Evolutionary conservation across 116 monocot genomes (phyloP).

Genomic region (Trichopus zeylanicus): DNA sequence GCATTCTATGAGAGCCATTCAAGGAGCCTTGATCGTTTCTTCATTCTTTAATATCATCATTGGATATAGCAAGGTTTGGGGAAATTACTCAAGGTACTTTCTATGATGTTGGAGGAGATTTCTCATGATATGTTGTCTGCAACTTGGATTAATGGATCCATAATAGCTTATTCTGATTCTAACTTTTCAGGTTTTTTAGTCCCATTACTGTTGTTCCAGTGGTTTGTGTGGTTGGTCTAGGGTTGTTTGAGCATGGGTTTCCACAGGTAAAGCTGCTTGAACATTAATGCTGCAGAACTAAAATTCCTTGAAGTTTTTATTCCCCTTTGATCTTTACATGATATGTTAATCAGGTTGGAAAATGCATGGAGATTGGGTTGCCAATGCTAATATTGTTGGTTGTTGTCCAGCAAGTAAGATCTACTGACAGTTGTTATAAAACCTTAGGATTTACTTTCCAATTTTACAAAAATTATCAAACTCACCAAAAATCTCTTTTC

Average conservation of each 20-base stretch:
- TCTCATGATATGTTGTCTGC: neutral
- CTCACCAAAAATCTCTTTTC: neutral
- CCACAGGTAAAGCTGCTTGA: slow-evolving; percentile 47
- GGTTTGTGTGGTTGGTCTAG: slow-evolving; percentile 75
- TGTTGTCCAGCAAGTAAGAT: slow-evolving; percentile 50
- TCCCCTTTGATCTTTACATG: neutral
- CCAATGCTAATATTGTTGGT: slow-evolving; percentile 77
- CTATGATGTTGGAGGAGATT: neutral
- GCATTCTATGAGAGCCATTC: slow-evolving; percentile 79
- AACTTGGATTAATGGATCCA: neutral
- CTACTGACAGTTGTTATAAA: slow-evolving; percentile 5
- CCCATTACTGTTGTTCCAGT: slow-evolving; percentile 65
- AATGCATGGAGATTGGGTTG: slow-evolving; percentile 91
- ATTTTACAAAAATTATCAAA: neutral
- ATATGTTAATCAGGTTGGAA: slow-evolving; percentile 45
- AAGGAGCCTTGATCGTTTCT: slow-evolving; percentile 80
- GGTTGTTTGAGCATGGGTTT: slow-evolving; percentile 70
- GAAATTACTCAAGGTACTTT: slow-evolving; percentile 35
- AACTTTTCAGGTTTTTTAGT: slow-evolving; percentile 52
- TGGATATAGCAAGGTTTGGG: slow-evolving; percentile 71
- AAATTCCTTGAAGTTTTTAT: neutral
- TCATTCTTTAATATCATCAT: slow-evolving; percentile 60
- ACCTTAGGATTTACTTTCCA: neutral
- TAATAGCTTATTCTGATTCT: neutral
- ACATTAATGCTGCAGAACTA: neutral